Percentiles rank a stretch among this genome's conserved stretches.
Evolutionary conservation across 345 rosid species (phyloP).

Genomic region (Rhodamnia argentea): DNA sequence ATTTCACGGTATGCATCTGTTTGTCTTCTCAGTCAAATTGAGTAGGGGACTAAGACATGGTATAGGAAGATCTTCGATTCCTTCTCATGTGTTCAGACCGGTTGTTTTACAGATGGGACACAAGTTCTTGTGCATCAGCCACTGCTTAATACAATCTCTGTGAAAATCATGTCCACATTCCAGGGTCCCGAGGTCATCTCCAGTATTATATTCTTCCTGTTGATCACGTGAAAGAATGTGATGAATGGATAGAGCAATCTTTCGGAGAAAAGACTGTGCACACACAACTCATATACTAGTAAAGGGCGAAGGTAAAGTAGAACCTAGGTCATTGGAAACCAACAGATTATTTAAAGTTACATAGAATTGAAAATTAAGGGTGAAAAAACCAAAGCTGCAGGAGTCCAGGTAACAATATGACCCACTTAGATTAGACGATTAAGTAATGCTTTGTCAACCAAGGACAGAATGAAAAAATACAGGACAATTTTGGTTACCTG

Average conservation of each 20-base stretch:
- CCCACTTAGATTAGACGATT: neutral
- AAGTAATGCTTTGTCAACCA: neutral
- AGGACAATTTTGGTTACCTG: conserved; percentile 35
- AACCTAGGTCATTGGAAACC: neutral
- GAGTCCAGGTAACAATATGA: neutral
- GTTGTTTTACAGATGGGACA: conserved; percentile 88
- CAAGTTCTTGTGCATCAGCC: conserved; percentile 73
- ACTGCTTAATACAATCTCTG: conserved; percentile 53
- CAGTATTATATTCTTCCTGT: conserved; percentile 68
- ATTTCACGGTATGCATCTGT: neutral
- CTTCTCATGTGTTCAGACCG: conserved; percentile 32
- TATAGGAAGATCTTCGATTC: neutral
- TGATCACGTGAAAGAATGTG: neutral
- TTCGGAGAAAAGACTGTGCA: neutral
- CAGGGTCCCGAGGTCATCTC: conserved; percentile 58
- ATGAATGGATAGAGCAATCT: neutral
- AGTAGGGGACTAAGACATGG: neutral
- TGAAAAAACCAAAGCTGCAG: neutral
- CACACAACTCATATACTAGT: neutral
- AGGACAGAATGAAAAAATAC: neutral
- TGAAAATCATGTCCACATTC: conserved; percentile 84
- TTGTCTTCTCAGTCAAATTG: neutral
- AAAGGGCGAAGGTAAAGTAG: neutral
- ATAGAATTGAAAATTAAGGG: neutral
- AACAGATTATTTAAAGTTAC: neutral